Evolutionary conservation across 345 rosid genomes (phyloP), one percentile per base, ranked within the genome.

Genomic region (Populus pruinosa): DNA sequence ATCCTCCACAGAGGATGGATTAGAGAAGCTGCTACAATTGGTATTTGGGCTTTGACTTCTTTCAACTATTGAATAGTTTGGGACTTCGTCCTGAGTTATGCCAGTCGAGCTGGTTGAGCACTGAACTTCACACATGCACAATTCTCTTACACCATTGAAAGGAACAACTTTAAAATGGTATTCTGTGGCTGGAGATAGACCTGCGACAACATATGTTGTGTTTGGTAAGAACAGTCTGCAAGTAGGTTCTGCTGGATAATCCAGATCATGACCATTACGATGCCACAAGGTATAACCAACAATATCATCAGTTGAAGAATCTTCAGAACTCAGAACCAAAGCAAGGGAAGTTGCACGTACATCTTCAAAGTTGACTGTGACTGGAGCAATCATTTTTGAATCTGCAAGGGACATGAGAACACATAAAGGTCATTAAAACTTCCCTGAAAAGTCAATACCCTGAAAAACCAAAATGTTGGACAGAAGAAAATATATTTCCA

Each of bases 21-120:
- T 91, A 69, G 91, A 93, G 80, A 93, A 89, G 78, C 92, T 92
- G 79, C 98, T 95, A 84, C 97, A 91, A 78, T 92, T 91, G 49
- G 98, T 95, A n/a, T 86, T 83, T 18, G 98, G 98, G 84, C 98
- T 95, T 77, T 92, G 97, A 69, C 98, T 91, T 89, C 96, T 89
- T 87, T 91, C 99, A 2, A 81, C 84, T 25, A 78, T 78, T 0
- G 77, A 74, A 76, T 85, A 82, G 77, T 87, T 89, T 0, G 80
- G 79, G 73, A 82, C 85, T 81, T 84, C 88, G 66, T 84, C 90
- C 78, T 81, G 83, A 47, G 71, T 29, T 77, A 63, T 69, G 50
- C 82, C 76, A 0, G 93, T 90, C 63, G 88, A 67, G 69, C 82
- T 75, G 0, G 93, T 90, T 69, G 88, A 67, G 69, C 85, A 79